These are phyloP conservation scores for Barnettozyma siamensis DNA, from an alignment of 805 yeast species.

Conservation along the genomic window DNA sequence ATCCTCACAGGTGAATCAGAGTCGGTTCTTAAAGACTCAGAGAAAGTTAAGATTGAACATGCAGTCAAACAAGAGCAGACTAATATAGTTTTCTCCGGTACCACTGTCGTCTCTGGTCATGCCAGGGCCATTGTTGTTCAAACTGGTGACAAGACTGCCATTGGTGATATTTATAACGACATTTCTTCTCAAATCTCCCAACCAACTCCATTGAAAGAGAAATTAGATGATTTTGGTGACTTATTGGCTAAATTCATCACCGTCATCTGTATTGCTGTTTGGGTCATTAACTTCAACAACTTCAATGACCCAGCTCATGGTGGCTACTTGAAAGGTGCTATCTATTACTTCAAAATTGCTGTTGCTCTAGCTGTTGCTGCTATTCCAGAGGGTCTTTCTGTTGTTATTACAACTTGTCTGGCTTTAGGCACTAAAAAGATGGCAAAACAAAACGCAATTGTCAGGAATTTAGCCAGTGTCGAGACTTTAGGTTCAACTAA, in stretches of 20 bases:
- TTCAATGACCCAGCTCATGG: constrained; percentile 38
- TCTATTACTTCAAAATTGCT: constrained; percentile 43
- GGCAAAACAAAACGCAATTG: constrained; percentile 42
- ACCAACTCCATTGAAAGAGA: constrained; percentile 32
- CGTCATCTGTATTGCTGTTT: constrained; percentile 39
- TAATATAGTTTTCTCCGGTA: constrained; percentile 45
- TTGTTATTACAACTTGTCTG: constrained; percentile 46
- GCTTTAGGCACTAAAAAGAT: constrained; percentile 45
- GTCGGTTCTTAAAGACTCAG: constrained; percentile 32
- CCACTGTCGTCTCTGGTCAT: constrained; percentile 37
- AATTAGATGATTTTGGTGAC: constrained; percentile 36
- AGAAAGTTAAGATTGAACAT: constrained; percentile 22
- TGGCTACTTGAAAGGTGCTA: constrained; percentile 41
- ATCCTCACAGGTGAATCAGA: constrained; percentile 45
- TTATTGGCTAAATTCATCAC: constrained; percentile 37
- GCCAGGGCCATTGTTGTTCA: constrained; percentile 41
- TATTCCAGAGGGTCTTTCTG: constrained; percentile 49
- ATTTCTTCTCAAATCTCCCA: constrained; percentile 34
- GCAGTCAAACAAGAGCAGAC: constrained; percentile 34
- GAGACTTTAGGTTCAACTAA: constrained; percentile 57
- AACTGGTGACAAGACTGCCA: constrained; percentile 43
- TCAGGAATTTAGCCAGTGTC: constrained; percentile 42
- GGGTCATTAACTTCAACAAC: constrained; percentile 38
- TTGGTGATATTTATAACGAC: constrained; percentile 42
- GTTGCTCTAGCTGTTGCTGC: constrained; percentile 48